Base-by-base conservation (phyloP, 768 basidiomycete species). In the Collybiopsis confluens region DNA sequence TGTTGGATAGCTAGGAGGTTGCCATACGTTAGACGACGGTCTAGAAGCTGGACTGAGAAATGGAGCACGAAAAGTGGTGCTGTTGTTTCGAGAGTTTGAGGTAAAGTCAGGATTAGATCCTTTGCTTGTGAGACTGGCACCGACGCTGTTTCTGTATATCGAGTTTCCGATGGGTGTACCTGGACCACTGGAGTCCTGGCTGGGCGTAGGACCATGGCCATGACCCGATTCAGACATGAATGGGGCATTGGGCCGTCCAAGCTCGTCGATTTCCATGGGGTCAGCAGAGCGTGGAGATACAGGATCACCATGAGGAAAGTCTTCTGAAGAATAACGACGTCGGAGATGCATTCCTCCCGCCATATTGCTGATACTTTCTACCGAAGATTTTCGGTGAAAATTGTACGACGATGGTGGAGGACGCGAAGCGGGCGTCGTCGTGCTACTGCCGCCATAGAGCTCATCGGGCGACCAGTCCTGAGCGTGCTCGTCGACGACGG, bases 41-140 rank as follows among this genome's bases (percentile, higher is more conserved):
- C 86, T 77, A 1, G 82, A 84, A 1, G 85, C 76, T 0, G 87
- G 88, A 4, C 83, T 78, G 51, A 88, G 79, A 70, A 88, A 88
- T 1, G 86, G 84, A 0, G 79, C 71, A 24, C 87, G 81, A 73
- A 90, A 88, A 16, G 74, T 77, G 1, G 73, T 68, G 21, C 72
- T 75, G 51, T 66, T 64, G 35, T 61, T 67, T 28, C 80, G 66
- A 13, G 81, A 79, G 45, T 78, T 56, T 15, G 45, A 20, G 3
- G 13, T 6, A 15, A 48, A 35, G 3, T 48, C 35, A 21, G 10
- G 18, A 37, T 26, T 48, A 2, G 47, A 48, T 7, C 47, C 47
- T 37, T 48, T 48, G 11, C 30, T 35, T 20, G 30, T 23, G 13
- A 53, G 52, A 44, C 18, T 45, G 26, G 26, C 41, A 21, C 38